Evolutionary conservation across 2,329 filamentous ascomycete genomes (phyloP).

Genomic region (Colletotrichum destructivum): DNA sequence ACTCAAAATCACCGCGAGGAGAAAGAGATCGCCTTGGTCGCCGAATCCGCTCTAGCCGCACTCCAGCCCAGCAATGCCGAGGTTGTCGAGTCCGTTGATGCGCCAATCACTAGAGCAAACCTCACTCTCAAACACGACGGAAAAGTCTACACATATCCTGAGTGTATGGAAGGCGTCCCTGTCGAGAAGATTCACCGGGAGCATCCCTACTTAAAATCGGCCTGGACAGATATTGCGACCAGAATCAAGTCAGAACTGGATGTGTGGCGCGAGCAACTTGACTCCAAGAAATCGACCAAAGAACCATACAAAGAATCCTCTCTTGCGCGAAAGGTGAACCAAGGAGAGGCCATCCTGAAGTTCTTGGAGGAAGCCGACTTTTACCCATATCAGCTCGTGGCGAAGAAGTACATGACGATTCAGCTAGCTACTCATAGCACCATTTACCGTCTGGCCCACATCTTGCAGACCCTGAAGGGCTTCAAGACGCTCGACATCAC

Average conservation of each 20-base stretch:
- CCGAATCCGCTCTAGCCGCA: slow-evolving; percentile 25
- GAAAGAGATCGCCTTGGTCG: too few relatives aligned
- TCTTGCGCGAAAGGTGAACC: too few relatives aligned
- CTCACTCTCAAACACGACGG: slow-evolving; percentile 66
- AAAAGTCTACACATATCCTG: slow-evolving; percentile 63
- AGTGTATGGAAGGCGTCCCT: slow-evolving; percentile 68
- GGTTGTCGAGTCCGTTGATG: background rate
- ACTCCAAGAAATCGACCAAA: too few relatives aligned
- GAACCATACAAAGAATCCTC: too few relatives aligned
- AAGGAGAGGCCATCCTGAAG: too few relatives aligned
- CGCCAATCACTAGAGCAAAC: slow-evolving; percentile 57
- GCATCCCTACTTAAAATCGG: slow-evolving; percentile 70
- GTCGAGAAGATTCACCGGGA: slow-evolving; percentile 64
- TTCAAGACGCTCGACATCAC: slow-evolving; percentile 65
- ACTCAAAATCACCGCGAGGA: slow-evolving; percentile 12
- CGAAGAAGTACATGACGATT: slow-evolving; percentile 67
- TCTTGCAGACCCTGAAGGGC: slow-evolving; percentile 66
- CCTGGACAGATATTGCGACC: slow-evolving; percentile 66
- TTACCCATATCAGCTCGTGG: slow-evolving; percentile 70
- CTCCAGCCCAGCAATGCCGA: slow-evolving; percentile 3
- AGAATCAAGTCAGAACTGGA: too few relatives aligned
- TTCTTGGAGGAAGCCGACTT: slow-evolving; percentile 62
- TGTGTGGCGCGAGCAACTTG: too few relatives aligned
- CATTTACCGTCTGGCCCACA: too few relatives aligned
- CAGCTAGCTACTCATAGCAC: too few relatives aligned